Evolutionary conservation across 2,329 filamentous ascomycete genomes (phyloP), one percentile per base, ranked within the genome.

Genomic region (Hortaea sp.): DNA sequence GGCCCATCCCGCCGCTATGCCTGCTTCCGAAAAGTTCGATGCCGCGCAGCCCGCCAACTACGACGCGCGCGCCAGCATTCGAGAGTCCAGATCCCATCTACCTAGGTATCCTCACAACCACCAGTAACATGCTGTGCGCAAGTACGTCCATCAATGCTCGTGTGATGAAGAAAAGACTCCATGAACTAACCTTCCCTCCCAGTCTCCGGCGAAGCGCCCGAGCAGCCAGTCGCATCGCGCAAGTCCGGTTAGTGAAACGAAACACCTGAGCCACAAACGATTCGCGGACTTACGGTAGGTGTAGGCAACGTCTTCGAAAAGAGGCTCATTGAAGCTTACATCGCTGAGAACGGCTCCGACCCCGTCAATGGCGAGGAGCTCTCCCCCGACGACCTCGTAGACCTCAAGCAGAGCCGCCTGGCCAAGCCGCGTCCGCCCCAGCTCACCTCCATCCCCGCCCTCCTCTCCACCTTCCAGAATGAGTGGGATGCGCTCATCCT

Each of bases 141-240:
- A 67, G 64, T 66, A 47, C 53, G 64, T 60, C 11, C 11, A 20
- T 43, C 11, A 6, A 30, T 11, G 5, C 20, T 20, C 4, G 20
- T 20, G 20, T 20, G 20, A 20, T 20, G 20, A 4, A 20, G 4
- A 4, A 20, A 20, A 2, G 20, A 20, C 20, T 2, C 20, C 20
- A 20, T 27, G n/a, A 39, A 13, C 37, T 39, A 20, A 39, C 13
- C 10, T 7, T 10, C 32, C n/a, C 57, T 50, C 50, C 46, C 62
- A 94, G 90, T 98, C 69, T 98, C 92, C 52, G 92, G 92, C 71
- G 90, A 95, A 78, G 83, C 88, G 71, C 90, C 92, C 55, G 85
- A 95, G 72, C 84, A 88, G 70, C 89, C 92, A 46, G 90, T 97
- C 57, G 86, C 88, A 62, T 98, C 92, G 63, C 84, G 85, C 68